Percentiles rank a stretch among this genome's conserved stretches.
Evolutionary conservation across 225 moss, liverwort and hornwort genomes (phyloP).

Genomic region (Neckera pumila): DNA sequence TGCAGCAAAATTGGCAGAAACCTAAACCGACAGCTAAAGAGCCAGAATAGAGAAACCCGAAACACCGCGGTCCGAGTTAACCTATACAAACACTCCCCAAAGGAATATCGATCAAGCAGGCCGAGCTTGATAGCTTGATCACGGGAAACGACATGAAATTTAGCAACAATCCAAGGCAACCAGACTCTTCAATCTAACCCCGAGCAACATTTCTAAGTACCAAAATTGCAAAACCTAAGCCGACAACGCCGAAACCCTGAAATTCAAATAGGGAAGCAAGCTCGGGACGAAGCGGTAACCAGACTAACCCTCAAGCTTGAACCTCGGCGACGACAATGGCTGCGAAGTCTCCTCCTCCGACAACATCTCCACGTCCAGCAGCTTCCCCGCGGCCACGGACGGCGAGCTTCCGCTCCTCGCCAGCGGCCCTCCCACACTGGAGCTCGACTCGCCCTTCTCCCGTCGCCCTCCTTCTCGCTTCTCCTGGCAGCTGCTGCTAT

Average conservation of each 20-base stretch:
- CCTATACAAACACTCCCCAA: not conserved
- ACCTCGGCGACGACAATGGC: slow-evolving; percentile 13
- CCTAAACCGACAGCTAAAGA: not conserved
- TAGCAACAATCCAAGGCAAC: not conserved
- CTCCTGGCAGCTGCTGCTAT: slow-evolving; percentile 10
- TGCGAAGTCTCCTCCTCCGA: slow-evolving; percentile 20
- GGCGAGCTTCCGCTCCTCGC: not conserved
- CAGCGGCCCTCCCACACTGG: slow-evolving; percentile 7
- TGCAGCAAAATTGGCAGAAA: not conserved
- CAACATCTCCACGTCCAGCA: slow-evolving; percentile 44
- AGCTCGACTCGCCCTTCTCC: slow-evolving; percentile 38
- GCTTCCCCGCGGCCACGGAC: not conserved
- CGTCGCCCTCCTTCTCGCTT: not conserved
- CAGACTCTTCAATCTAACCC: not conserved
- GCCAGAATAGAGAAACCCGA: not conserved
- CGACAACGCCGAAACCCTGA: not conserved
- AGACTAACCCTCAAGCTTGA: slow-evolving; percentile 24
- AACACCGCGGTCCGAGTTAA: too few relatives aligned
- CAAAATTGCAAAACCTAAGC: not conserved
- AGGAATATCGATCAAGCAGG: not conserved
- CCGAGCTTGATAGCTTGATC: not conserved
- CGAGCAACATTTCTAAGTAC: not conserved
- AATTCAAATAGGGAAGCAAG: not conserved
- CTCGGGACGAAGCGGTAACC: not conserved
- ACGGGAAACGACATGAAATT: not conserved